These are phyloP conservation scores for Pleurotus giganteus DNA, from an alignment of 768 basidiomycete genomes.

Conservation along the genomic window DNA sequence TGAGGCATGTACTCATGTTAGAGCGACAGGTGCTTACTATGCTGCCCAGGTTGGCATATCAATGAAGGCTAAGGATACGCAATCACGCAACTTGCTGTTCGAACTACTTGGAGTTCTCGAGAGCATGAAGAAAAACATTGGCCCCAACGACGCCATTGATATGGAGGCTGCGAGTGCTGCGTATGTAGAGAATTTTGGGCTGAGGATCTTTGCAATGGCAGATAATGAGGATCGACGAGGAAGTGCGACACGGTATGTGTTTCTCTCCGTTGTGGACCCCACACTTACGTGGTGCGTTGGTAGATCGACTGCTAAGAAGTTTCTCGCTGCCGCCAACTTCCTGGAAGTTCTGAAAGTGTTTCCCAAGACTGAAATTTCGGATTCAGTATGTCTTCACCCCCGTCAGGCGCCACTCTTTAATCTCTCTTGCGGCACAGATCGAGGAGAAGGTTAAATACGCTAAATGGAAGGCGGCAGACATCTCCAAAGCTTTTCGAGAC, in stretches of 20 bases:
- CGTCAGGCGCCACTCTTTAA: neutral
- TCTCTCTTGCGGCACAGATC: conserved; percentile 42
- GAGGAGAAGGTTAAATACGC: conserved; percentile 90
- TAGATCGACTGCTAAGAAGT: conserved; percentile 91
- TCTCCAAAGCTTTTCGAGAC: conserved; percentile 93
- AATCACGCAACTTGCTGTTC: conserved; percentile 68
- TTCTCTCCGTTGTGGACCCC: neutral
- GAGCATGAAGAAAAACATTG: conserved; percentile 72
- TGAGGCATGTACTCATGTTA: neutral
- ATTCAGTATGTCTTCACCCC: conserved; percentile 43
- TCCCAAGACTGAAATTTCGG: conserved; percentile 53
- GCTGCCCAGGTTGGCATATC: conserved; percentile 86
- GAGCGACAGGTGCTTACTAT: conserved; percentile 74
- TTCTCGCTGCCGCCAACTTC: conserved; percentile 93
- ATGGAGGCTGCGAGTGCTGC: conserved; percentile 81
- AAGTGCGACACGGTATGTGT: conserved; percentile 64
- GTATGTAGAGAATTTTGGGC: conserved; percentile 93
- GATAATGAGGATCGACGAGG: conserved; percentile 90
- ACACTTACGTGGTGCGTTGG: conserved; percentile 10
- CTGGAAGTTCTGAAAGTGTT: conserved; percentile 86
- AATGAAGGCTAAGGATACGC: conserved; percentile 61
- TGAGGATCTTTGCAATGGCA: conserved; percentile 83
- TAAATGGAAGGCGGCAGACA: conserved; percentile 97
- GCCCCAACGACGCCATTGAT: conserved; percentile 75
- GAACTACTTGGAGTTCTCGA: conserved; percentile 79